A percentile compares a stretch with the other conserved stretches of the same genome.
Conservation (phyloP, 2,329 filamentous ascomycete species). For the Nemania serpens region DNA sequence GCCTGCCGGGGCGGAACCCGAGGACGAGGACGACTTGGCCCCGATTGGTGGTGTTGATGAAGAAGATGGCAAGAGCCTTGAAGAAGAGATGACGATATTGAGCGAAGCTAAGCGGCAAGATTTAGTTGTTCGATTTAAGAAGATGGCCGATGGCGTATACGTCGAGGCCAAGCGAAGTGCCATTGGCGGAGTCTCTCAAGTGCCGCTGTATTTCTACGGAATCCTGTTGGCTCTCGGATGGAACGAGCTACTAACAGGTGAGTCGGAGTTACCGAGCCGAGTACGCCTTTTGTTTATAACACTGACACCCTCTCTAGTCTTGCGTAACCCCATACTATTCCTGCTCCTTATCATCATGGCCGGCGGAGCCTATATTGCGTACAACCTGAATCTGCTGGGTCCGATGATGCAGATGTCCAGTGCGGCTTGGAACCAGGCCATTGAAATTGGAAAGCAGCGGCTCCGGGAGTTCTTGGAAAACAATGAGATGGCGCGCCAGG, state of each 20-base stretch:
- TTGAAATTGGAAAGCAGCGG: slow-evolving; percentile 90
- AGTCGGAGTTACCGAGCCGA: slow-evolving; percentile 43
- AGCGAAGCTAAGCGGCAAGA: slow-evolving; percentile 89
- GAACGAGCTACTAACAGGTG: slow-evolving; percentile 96
- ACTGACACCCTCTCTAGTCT: slow-evolving; percentile 61
- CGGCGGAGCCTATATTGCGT: slow-evolving; percentile 84
- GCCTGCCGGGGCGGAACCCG: slow-evolving; percentile 73
- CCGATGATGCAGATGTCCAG: slow-evolving; percentile 96
- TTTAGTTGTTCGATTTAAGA: slow-evolving; percentile 93
- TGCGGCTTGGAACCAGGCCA: slow-evolving; percentile 81
- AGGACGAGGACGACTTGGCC: slow-evolving; percentile 86
- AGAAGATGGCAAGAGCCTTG: slow-evolving; percentile 89
- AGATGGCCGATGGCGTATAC: slow-evolving; percentile 96
- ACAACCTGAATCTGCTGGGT: slow-evolving; percentile 91
- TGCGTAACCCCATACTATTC: slow-evolving; percentile 93
- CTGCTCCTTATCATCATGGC: slow-evolving; percentile 79
- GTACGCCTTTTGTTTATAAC: background rate
- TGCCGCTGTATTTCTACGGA: slow-evolving; percentile 93
- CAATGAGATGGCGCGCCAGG: slow-evolving; percentile 82
- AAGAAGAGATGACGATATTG: slow-evolving; percentile 96
- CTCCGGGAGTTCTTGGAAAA: slow-evolving; percentile 87
- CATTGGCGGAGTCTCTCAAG: slow-evolving; percentile 91
- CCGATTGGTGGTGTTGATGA: slow-evolving; percentile 95
- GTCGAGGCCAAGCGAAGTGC: slow-evolving; percentile 97
- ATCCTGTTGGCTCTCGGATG: slow-evolving; percentile 90